phyloP scores from a whole-genome alignment of 305 asterid species.

The Galium porrigens region DNA sequence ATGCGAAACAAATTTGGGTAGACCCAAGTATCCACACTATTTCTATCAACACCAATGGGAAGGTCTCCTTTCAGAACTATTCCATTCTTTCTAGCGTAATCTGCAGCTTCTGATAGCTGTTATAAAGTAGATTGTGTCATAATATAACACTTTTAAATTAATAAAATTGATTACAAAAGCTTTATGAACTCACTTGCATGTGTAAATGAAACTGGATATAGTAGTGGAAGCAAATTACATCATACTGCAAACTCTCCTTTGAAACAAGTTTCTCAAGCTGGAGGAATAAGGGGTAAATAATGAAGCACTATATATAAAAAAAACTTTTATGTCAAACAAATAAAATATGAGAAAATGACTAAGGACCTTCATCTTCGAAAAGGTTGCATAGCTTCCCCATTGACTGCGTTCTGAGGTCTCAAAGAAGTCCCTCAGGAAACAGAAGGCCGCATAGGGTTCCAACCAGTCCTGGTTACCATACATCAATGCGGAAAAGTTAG shows the following conservation, averaged over 20 bases:
- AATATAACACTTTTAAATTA: not conserved
- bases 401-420: conserved; percentile 88
- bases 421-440: conserved; percentile 83
- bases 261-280: conserved; percentile 90
- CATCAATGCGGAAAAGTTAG: conserved; percentile 7
- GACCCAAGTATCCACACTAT: conserved; percentile 98
- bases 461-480: conserved; percentile 67
- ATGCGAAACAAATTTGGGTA: conserved; percentile 79
- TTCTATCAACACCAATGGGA: conserved; percentile 90
- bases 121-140: conserved; percentile 12
- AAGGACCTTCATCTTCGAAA: conserved; percentile 50
- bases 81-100: conserved; percentile 70
- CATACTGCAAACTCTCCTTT: conserved; percentile 55
- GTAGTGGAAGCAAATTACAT: conserved; percentile 65
- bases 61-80: conserved; percentile 89
- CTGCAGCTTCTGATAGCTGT: conserved; percentile 87
- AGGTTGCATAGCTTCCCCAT: conserved; percentile 76
- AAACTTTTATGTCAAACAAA: conserved; percentile 7
- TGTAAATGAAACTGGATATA: conserved; percentile 83
- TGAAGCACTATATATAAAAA: conserved; percentile 12
- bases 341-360: not conserved
- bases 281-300: conserved; percentile 20
- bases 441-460: conserved; percentile 89
- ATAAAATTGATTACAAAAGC: conserved; percentile 13
- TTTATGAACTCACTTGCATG: conserved; percentile 43